phyloP scores from a whole-genome alignment of 805 yeast genomes.

The Ogataea neopini region DNA sequence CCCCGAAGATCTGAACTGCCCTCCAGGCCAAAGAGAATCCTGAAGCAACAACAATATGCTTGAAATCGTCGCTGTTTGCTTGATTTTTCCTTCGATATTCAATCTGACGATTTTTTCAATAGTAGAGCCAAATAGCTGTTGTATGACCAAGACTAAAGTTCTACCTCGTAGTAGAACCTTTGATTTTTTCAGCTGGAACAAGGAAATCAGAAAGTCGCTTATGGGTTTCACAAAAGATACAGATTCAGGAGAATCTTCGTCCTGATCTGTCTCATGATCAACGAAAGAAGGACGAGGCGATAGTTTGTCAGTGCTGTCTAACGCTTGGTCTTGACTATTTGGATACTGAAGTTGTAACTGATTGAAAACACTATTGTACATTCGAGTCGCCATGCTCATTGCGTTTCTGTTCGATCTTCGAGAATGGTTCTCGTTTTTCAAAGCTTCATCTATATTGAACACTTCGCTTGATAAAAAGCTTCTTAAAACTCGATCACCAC shows the following conservation, averaged over 20 bases:
- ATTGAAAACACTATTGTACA: conserved; percentile 35
- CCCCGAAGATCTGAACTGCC: conserved; percentile 47
- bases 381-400: conserved; percentile 31
- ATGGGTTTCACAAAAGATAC: conserved; percentile 74
- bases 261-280: conserved; percentile 26
- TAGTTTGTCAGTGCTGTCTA: conserved; percentile 14
- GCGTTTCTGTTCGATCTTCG: conserved; percentile 13
- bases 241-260: conserved; percentile 13
- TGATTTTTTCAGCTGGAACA: conserved; percentile 62
- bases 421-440: conserved; percentile 10
- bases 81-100: conserved; percentile 38
- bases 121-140: conserved; percentile 84
- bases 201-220: conserved; percentile 67
- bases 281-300: conserved; percentile 39
- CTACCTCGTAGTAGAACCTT: conserved; percentile 83
- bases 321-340: not conserved
- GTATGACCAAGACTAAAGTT: conserved; percentile 77
- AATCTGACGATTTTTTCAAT: conserved; percentile 65
- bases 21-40: conserved; percentile 51
- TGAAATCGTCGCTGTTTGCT: conserved; percentile 48
- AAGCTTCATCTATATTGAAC: conserved; percentile 37
- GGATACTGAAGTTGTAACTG: conserved; percentile 22
- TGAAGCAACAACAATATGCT: conserved; percentile 37
- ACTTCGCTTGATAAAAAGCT: conserved; percentile 75
- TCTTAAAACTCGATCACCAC: conserved; percentile 71